Evolutionary conservation across 331 rosid species (phyloP).

Genomic region (Stylosanthes scabra): DNA sequence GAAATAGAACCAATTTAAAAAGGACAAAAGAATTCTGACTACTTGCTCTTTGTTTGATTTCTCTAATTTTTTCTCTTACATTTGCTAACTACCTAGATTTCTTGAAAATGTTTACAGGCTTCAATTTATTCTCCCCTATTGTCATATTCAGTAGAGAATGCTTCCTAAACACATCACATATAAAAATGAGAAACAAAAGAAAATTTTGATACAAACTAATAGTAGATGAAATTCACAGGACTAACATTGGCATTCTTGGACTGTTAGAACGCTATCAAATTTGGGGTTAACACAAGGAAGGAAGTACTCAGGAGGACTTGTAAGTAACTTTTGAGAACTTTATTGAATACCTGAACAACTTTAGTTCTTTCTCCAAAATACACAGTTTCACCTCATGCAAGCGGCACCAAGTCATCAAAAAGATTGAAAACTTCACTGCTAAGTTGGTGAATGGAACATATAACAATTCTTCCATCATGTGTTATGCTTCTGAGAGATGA

Average conservation of each 20-base stretch:
- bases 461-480: slow-evolving; percentile 38
- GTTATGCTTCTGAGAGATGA: slow-evolving; percentile 42
- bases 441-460: slow-evolving; percentile 62
- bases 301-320: slow-evolving; percentile 45
- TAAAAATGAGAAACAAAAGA: not conserved
- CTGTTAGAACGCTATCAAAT: slow-evolving; percentile 35
- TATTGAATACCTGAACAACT: slow-evolving; percentile 41
- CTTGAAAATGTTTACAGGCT: slow-evolving; percentile 18
- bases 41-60: slow-evolving; percentile 17
- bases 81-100: slow-evolving; percentile 24
- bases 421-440: slow-evolving; percentile 50
- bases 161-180: slow-evolving; percentile 28
- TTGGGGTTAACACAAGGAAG: slow-evolving; percentile 39
- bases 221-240: not conserved
- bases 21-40: not conserved
- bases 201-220: not conserved
- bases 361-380: slow-evolving; percentile 57
- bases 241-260: slow-evolving; percentile 10
- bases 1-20: not conserved
- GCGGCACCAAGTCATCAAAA: slow-evolving; percentile 56
- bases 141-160: slow-evolving; percentile 19
- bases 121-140: slow-evolving; percentile 13
- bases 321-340: slow-evolving; percentile 49
- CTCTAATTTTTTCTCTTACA: slow-evolving; percentile 23
- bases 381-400: slow-evolving; percentile 60